Evolutionary conservation across 139 green algal genomes (phyloP).

Genomic region (Chlamydomonas sphaeroides): DNA sequence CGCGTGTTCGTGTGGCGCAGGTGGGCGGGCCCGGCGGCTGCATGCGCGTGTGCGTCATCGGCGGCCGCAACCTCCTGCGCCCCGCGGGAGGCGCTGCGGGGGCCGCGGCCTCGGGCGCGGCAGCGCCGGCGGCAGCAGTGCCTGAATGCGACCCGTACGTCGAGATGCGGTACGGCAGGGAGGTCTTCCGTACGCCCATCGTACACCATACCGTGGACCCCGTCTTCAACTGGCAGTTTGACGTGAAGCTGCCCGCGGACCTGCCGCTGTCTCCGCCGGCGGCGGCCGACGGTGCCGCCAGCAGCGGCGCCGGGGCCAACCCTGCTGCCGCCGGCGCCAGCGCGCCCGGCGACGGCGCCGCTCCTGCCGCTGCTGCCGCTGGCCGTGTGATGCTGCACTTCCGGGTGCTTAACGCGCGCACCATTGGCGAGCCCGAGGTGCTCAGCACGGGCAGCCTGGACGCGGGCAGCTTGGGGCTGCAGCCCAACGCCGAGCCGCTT

Average conservation of each 20-base stretch:
- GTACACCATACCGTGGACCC: conserved; percentile 38
- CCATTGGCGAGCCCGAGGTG: conserved; percentile 21
- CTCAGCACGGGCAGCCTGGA: conserved; percentile 3
- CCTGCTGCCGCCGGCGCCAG: neutral
- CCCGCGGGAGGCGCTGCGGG: neutral
- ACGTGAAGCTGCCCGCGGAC: conserved; percentile 18
- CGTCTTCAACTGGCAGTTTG: conserved; percentile 55
- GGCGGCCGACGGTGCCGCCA: neutral
- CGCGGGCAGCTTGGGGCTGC: neutral
- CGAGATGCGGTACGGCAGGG: conserved; percentile 47
- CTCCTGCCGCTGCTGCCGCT: neutral
- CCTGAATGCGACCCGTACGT: conserved; percentile 40
- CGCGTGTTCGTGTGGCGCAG: no score
- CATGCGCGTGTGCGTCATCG: conserved; percentile 39
- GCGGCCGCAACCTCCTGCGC: conserved; percentile 27
- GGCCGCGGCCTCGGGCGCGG: neutral
- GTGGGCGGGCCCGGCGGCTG: conserved; percentile 43
- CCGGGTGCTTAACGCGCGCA: conserved; percentile 21
- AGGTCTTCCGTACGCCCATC: conserved; percentile 53
- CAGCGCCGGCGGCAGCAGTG: neutral
- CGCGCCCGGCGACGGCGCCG: neutral
- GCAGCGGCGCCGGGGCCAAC: neutral
- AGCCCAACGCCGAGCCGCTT: neutral
- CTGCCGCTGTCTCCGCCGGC: neutral
- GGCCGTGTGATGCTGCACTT: neutral